Evolutionary conservation across 1,284 basidiomycete genomes (phyloP), one percentile per base, ranked within the genome.

Genomic region (Rhodotorula sp.): DNA sequence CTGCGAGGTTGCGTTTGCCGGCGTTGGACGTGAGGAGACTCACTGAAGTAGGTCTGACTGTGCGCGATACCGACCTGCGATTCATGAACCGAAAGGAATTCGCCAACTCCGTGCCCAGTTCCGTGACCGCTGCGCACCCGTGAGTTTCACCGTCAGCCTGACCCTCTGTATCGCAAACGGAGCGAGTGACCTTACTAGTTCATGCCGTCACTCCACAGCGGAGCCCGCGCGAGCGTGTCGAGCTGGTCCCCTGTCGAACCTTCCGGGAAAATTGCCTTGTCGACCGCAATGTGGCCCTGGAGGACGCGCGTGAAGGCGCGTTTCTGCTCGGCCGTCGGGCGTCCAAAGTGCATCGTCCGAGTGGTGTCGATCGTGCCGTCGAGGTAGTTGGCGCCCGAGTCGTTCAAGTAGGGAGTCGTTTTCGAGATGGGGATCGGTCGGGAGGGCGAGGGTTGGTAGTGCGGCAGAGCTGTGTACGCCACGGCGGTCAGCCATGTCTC

Each of bases 321-420:
- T 33, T 49, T 89, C 80, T 94, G 89, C 75, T 93, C 90, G 3
- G 84, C 76, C 7, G 88, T 88, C 10, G 91, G 91, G 10, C 51
- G 87, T 29, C 60, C 53, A 30, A 96, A 93, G 82, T 94, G 91
- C 64, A 91, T 70, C 12, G 93, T 95, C 64, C 94, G 86, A 2
- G 93, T 95, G 15, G 92, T 95, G 81, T 97, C 93, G 81, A 93
- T 94, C 2, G 94, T 96, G 6, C 91, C 92, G 78, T 95, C 92
- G 74, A 84, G 83, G 81, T 68, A 67, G 29, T 69, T 51, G 5
- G 70, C 70, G 29, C 95, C 49, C 15, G 77, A 79, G 69, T 82
- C 82, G 67, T 95, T 97, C 64, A 98, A 85, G 81, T 96, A 99
- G 7, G 95, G 90, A 2, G 87, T 86, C 12, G 89, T 85, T 49